phyloP scores from a whole-genome alignment of 2,329 filamentous ascomycete genomes.

The Ceratocystis huliohia region DNA sequence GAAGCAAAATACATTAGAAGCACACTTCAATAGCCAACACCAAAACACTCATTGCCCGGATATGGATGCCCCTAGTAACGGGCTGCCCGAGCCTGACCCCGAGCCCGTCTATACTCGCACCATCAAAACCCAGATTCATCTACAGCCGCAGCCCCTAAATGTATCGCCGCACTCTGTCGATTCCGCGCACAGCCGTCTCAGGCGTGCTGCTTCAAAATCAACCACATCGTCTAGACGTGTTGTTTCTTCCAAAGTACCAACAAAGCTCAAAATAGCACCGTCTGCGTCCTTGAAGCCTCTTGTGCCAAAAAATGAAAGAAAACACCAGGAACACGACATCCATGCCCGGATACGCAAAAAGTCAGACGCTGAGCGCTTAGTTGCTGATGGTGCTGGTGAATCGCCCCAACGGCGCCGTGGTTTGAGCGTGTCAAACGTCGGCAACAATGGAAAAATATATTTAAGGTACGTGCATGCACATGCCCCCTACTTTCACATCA shows the following conservation, averaged over 20 bases:
- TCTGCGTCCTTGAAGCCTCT: conserved; percentile 21
- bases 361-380: conserved; percentile 42
- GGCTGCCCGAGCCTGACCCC: neutral
- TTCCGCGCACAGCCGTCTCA: conserved; percentile 16
- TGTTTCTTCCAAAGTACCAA: neutral
- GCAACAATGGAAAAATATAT: conserved; percentile 72
- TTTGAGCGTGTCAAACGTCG: conserved; percentile 70
- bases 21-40: neutral
- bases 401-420: conserved; percentile 34
- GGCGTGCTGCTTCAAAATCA: conserved; percentile 14
- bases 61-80: conserved; percentile 10
- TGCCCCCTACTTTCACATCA: neutral
- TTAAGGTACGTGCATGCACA: conserved; percentile 63
- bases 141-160: conserved; percentile 8
- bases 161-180: conserved; percentile 16
- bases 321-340: conserved; percentile 31
- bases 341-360: conserved; percentile 36
- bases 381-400: conserved; percentile 45
- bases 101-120: conserved; percentile 4
- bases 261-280: conserved; percentile 19
- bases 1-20: neutral
- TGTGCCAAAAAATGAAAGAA: conserved; percentile 30
- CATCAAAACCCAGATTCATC: conserved; percentile 14
- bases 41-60: neutral
- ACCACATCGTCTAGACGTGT: conserved; percentile 4